A percentile compares a stretch with the other conserved stretches of the same genome.
These are phyloP conservation scores for Kurtzmaniella natalensis DNA, from an alignment of 1,139 yeast genomes.

Conservation along the genomic window DNA sequence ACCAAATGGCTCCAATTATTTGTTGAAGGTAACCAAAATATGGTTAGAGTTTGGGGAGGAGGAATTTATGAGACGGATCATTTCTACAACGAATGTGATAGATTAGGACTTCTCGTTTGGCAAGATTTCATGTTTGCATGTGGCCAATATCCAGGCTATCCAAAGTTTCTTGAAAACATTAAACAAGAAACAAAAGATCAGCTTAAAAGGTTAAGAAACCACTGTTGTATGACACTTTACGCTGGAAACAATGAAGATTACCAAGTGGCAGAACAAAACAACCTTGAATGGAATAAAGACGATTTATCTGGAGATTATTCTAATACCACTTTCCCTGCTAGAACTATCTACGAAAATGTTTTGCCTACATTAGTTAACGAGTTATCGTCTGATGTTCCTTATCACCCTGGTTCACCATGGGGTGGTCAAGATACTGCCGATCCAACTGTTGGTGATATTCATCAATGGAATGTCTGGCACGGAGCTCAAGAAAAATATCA, in stretches of 20 bases:
- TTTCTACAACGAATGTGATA: slow-evolving; percentile 41
- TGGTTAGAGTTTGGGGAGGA: slow-evolving; percentile 50
- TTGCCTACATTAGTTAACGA: slow-evolving; percentile 27
- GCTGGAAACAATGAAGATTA: slow-evolving; percentile 49
- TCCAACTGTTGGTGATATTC: slow-evolving; percentile 38
- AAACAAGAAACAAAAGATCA: slow-evolving; percentile 30
- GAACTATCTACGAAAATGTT: slow-evolving; percentile 32
- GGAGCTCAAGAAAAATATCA: slow-evolving; percentile 42
- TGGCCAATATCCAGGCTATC: slow-evolving; percentile 41
- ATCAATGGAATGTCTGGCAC: slow-evolving; percentile 51
- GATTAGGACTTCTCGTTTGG: slow-evolving; percentile 42
- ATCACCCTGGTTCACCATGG: slow-evolving; percentile 43
- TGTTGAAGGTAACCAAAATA: slow-evolving; percentile 36
- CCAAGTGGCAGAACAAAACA: slow-evolving; percentile 33
- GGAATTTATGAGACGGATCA: slow-evolving; percentile 40
- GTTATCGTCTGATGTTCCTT: slow-evolving; percentile 24
- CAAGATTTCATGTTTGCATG: slow-evolving; percentile 54
- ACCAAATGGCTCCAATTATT: slow-evolving; percentile 27
- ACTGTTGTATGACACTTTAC: slow-evolving; percentile 28
- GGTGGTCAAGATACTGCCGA: slow-evolving; percentile 31
- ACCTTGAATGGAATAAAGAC: slow-evolving; percentile 25
- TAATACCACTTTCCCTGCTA: slow-evolving; percentile 35
- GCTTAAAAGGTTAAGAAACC: slow-evolving; percentile 32
- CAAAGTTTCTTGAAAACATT: slow-evolving; percentile 26
- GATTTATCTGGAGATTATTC: slow-evolving; percentile 26